Percentiles rank a stretch among this genome's conserved stretches.
Conservation (phyloP, 2,329 filamentous ascomycete genomes). For the Penicillium psychrosexuale region DNA sequence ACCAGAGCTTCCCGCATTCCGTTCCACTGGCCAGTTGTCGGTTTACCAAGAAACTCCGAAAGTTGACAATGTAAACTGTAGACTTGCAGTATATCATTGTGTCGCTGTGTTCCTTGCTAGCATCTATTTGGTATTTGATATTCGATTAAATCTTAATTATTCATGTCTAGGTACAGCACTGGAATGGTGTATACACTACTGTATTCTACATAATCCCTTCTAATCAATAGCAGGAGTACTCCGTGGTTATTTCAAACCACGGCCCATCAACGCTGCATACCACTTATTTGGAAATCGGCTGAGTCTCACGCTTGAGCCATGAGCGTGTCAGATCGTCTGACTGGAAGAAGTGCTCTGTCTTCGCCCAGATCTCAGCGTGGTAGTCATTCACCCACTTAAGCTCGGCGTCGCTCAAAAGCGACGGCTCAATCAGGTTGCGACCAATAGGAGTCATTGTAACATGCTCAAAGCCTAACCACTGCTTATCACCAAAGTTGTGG, state of each 20-base stretch:
- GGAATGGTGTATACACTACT: background rate
- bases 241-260: background rate
- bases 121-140: background rate
- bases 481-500: conserved; percentile 87
- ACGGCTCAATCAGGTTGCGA: conserved; percentile 75
- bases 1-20: conserved; percentile 25
- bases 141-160: background rate
- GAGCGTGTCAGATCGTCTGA: conserved; percentile 66
- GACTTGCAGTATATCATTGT: background rate
- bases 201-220: background rate
- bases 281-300: conserved; percentile 52
- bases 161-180: background rate
- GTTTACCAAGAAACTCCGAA: background rate
- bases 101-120: background rate
- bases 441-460: conserved; percentile 97
- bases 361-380: conserved; percentile 74
- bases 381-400: conserved; percentile 85
- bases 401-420: conserved; percentile 69
- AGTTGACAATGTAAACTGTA: background rate
- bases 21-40: conserved; percentile 12
- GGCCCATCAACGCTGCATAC: background rate
- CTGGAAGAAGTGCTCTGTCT: conserved; percentile 74
- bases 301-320: conserved; percentile 88
- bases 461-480: conserved; percentile 92
- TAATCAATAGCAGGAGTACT: background rate